Evolutionary conservation across 1,139 yeast genomes (phyloP), one percentile per base, ranked within the genome.

Genomic region (Geotrichum restrictum): DNA sequence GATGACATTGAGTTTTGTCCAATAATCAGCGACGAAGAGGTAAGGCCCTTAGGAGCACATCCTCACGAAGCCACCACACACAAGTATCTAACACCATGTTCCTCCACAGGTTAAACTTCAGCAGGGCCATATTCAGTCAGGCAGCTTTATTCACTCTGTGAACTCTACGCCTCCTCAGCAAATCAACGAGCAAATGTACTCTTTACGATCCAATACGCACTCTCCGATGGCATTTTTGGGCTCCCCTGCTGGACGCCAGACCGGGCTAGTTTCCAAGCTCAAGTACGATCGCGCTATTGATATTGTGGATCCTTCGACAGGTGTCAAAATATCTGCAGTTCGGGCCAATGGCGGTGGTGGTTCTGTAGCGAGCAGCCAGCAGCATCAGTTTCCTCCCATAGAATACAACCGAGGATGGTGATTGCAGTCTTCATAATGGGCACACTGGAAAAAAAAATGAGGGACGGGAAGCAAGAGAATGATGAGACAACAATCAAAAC

Each of bases 1-100:
- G 84, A 83, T 55, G 88, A 83, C 62, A 65, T 78, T 51, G 88
- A 82, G 67, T 83, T 83, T 65, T 80, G 84, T 59, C 88, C 88
- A 16, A 62, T 69, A 22, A 51, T 69, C 21, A 60, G 66, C n/a
- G 69, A 68, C 32, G 69, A 67, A 45, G 67, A 66, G 42, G 62
- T 54, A 43, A 48, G 57, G 37, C 19, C 43, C 29, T 13, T 19
- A 42, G 11, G 36, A 37, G 24, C 40, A 34, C 16, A n/a, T 13
- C 18, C 19, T n/a, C 37, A 34, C 14, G 10, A n/a, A 16, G 14
- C 3, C 5, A 34, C 4, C 19, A 16, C 16, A 4, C 14, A 34
- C n/a, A n/a, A n/a, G 18, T n/a, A 34, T 34, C 37, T 34, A 34
- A 34, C 18, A 34, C 7, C 29, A 24, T 24, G 8, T n/a, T n/a